phyloP scores from a whole-genome alignment of 2,329 filamentous ascomycete species.

The Didymella segeticola region DNA sequence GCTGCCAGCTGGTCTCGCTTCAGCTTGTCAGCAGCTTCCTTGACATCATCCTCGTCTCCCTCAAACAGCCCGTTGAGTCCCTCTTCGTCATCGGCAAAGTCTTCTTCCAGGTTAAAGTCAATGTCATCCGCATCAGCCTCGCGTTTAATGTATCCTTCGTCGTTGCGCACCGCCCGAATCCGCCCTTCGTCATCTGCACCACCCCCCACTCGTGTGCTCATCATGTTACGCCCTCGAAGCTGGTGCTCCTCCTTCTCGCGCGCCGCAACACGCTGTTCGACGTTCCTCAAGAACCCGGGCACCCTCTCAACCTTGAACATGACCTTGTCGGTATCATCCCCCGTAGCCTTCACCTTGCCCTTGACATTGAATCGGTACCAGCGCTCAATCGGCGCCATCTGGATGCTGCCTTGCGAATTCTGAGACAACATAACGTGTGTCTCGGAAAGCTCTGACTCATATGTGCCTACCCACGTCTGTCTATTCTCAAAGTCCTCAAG shows the following conservation, averaged over 20 bases:
- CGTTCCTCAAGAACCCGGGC: constrained; percentile 73
- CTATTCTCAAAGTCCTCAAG: constrained; percentile 95
- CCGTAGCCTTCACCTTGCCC: constrained; percentile 75
- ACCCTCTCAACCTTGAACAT: constrained; percentile 80
- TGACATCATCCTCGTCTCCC: constrained; percentile 60
- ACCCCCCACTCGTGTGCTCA: constrained; percentile 43
- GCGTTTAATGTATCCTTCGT: constrained; percentile 52
- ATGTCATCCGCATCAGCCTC: constrained; percentile 69
- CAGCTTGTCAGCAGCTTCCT: constrained; percentile 69
- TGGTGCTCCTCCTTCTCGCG: constrained; percentile 51
- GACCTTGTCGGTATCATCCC: constrained; percentile 84
- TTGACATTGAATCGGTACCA: constrained; percentile 90
- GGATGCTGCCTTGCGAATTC: constrained; percentile 68
- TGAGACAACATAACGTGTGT: constrained; percentile 75
- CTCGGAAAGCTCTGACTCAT: constrained; percentile 86
- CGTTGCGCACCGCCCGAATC: constrained; percentile 45
- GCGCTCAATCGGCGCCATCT: constrained; percentile 91
- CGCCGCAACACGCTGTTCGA: constrained; percentile 56
- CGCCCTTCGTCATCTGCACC: constrained; percentile 49
- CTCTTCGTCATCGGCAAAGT: constrained; percentile 88
- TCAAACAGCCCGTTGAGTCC: constrained; percentile 51
- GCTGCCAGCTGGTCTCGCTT: constrained; percentile 84
- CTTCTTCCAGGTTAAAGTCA: constrained; percentile 70
- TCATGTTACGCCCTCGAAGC: constrained; percentile 21
- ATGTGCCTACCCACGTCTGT: constrained; percentile 90